Conservation (phyloP, 805 yeast genomes). For the Schwanniomyces yamadae region DNA sequence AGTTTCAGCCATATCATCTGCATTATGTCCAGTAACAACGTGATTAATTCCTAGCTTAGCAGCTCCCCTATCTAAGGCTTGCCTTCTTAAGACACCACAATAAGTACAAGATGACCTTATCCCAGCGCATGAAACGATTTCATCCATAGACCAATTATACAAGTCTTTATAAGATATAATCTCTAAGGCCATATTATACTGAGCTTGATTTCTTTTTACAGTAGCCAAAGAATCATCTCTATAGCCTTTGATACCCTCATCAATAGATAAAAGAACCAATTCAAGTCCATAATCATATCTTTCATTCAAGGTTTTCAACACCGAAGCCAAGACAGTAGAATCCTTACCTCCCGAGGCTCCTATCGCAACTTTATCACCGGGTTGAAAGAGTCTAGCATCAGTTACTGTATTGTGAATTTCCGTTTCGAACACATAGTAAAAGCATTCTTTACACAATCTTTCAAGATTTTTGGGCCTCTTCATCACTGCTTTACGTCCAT, state of each 20-base stretch:
- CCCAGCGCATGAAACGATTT: slow-evolving; percentile 92
- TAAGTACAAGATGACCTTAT: slow-evolving; percentile 93
- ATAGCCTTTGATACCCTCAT: slow-evolving; percentile 96
- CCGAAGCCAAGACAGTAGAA: slow-evolving; percentile 89
- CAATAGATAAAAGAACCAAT: slow-evolving; percentile 80
- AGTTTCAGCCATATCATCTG: slow-evolving; percentile 99
- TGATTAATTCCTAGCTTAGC: slow-evolving; percentile 79
- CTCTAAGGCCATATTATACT: slow-evolving; percentile 75
- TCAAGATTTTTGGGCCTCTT: slow-evolving; percentile 90
- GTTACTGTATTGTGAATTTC: slow-evolving; percentile 91
- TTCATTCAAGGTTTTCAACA: slow-evolving; percentile 83
- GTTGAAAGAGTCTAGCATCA: slow-evolving; percentile 62
- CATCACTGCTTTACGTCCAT: slow-evolving; percentile 77
- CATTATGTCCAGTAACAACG: slow-evolving; percentile 97
- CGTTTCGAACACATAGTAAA: slow-evolving; percentile 86
- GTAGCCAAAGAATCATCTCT: slow-evolving; percentile 97
- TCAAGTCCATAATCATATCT: slow-evolving; percentile 85
- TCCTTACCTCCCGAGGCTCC: slow-evolving; percentile 99
- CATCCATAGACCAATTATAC: slow-evolving; percentile 99
- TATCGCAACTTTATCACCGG: slow-evolving; percentile 88
- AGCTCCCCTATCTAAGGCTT: slow-evolving; percentile 96
- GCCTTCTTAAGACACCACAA: slow-evolving; percentile 96
- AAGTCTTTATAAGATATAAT: slow-evolving; percentile 84
- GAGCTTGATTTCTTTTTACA: slow-evolving; percentile 87
- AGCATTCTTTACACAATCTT: slow-evolving; percentile 87